Conservation (phyloP, 129 eudicot genomes). For the Flaveria ramosissima region DNA sequence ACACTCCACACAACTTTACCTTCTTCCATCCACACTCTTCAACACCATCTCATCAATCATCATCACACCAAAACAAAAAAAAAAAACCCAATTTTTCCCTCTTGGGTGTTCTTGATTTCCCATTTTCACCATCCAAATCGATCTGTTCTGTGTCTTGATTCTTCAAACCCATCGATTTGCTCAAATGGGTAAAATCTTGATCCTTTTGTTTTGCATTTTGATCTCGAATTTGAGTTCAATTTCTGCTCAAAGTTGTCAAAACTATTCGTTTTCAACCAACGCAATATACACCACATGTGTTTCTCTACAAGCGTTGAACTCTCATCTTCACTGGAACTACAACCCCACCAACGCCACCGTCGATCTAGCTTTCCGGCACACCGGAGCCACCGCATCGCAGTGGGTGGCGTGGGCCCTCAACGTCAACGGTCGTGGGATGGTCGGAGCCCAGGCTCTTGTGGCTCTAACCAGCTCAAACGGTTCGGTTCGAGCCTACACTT, state of each 20-base stretch:
- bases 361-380: slow-evolving; percentile 69
- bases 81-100: background rate
- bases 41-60: slow-evolving; percentile 7
- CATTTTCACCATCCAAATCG: background rate
- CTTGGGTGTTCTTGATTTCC: background rate
- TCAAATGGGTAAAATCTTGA: slow-evolving; percentile 40
- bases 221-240: slow-evolving; percentile 31
- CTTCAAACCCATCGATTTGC: background rate
- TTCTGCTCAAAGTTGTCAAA: slow-evolving; percentile 48
- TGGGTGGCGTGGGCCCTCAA: slow-evolving; percentile 90
- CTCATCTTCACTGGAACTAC: slow-evolving; percentile 72
- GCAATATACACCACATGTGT: slow-evolving; percentile 39
- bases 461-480: slow-evolving; percentile 55
- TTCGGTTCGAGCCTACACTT: slow-evolving; percentile 40
- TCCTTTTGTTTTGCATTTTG: slow-evolving; percentile 27
- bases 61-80: background rate
- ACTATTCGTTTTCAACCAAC: slow-evolving; percentile 41
- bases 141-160: background rate
- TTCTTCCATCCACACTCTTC: slow-evolving; percentile 32
- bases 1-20: slow-evolving; percentile 20
- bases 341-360: slow-evolving; percentile 50
- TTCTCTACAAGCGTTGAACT: slow-evolving; percentile 47
- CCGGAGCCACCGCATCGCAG: slow-evolving; percentile 40
- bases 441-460: slow-evolving; percentile 59
- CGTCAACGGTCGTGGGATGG: slow-evolving; percentile 41